Percentiles rank a stretch among this genome's conserved stretches.
phyloP scores from a whole-genome alignment of 192 early-diverging fungal genomes.

The Rhizophagus sp. region DNA sequence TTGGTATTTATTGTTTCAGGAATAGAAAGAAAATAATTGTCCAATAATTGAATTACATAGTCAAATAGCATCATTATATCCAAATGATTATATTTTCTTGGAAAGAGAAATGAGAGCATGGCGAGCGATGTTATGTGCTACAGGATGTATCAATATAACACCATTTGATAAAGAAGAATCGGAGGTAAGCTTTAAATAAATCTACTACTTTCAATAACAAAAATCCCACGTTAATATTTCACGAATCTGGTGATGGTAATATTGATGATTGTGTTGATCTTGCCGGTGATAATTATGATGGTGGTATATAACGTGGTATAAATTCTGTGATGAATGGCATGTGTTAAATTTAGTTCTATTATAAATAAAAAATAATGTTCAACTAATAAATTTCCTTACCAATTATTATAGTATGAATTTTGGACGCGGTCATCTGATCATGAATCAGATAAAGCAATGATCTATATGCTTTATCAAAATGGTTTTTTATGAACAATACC shows the following conservation, averaged over 20 bases:
- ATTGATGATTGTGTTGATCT: neutral
- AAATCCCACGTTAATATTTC: too few relatives aligned
- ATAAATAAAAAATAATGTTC: neutral
- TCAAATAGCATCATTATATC: neutral
- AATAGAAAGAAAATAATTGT: neutral
- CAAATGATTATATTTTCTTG: neutral
- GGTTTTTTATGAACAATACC: neutral
- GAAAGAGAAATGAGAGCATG: neutral
- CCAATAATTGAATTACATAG: neutral
- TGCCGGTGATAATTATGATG: too few relatives aligned
- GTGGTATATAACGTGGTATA: neutral
- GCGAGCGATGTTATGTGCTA: neutral
- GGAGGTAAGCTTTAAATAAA: neutral
- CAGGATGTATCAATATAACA: neutral
- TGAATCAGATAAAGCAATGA: neutral
- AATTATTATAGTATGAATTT: slow-evolving; percentile 1
- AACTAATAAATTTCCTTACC: neutral
- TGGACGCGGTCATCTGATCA: neutral
- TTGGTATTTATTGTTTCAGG: neutral
- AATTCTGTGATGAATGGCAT: neutral
- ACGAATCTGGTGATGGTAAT: too few relatives aligned
- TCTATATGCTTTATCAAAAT: neutral
- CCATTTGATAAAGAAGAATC: neutral
- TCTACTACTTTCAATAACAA: too few relatives aligned
- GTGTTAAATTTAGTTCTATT: neutral